Evolutionary conservation across 441 rosid species (phyloP), one percentile per base, ranked within the genome.

Genomic region (Kokia cookei): DNA sequence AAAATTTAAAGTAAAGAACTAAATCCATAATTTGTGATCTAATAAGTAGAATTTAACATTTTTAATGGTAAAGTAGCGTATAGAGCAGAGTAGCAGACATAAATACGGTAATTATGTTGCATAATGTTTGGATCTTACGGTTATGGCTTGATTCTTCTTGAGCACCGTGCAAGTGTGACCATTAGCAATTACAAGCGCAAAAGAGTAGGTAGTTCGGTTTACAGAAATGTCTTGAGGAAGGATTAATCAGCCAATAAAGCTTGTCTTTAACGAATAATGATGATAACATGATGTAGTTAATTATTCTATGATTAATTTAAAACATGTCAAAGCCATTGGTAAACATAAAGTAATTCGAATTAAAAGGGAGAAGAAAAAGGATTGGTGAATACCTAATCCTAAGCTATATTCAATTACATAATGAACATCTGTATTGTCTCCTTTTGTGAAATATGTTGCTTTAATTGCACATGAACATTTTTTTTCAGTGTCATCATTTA

Each of bases 81-180:
- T 42, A 9, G 11, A 15, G 42, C 10, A 59, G 58, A 72, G 45
- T 42, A 42, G 45, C 45, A 42, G 45, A 42, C 11, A 42, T 8
- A 42, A 42, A 42, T 42, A 42, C 45, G 45, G 3, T 42, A 42
- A 42, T 42, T 9, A 42, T 42, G 45, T 42, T 42, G 12, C 75
- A 47, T 60, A 58, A 14, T 17, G 29, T 15, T 48, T 35, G 58
- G 58, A 14, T 66, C 45, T 42, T 42, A 42, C 12, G 45, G 12
- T 42, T 42, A 8, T 47, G 14, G 58, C 24, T 48, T 10, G 73
- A 70, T 66, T 72, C 65, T 35, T 58, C 73, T 77, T 24, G 67
- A 74, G 51, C 37, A 65, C 60, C 35, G 71, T 70, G 78, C 60
- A 60, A 13, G 26, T 26, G 29, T 59, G 76, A 58, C 12, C 58